These are phyloP conservation scores for Paraleonurus japonicus DNA, from an alignment of 257 asterid genomes.

Conservation along the genomic window DNA sequence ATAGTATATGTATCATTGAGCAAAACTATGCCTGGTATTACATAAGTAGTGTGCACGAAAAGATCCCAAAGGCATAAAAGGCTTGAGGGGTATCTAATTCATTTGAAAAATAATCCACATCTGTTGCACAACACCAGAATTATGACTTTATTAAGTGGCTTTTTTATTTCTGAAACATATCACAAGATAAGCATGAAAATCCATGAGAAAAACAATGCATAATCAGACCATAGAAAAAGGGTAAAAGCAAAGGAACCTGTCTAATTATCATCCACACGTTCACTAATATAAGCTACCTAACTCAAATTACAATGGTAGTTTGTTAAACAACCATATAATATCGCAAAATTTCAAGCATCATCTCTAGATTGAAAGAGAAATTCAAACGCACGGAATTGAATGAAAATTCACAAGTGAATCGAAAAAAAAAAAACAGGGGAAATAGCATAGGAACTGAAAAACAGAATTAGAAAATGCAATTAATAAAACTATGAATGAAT, in stretches of 20 bases:
- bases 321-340: not conserved
- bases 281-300: not conserved
- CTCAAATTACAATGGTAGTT: not conserved
- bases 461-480: not conserved
- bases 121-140: not conserved
- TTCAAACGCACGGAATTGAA: not conserved
- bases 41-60: not conserved
- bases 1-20: not conserved
- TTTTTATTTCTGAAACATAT: not conserved
- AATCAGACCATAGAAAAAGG: not conserved
- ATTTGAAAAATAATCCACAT: not conserved
- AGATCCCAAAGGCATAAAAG: not conserved
- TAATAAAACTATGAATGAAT: not conserved
- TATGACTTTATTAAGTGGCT: not conserved
- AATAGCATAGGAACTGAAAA: not conserved
- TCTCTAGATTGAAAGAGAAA: not conserved
- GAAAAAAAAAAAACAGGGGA: not conserved
- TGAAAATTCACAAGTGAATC: not conserved
- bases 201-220: not conserved
- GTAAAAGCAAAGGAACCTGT: not conserved
- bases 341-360: constrained; percentile 11
- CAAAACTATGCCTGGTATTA: not conserved
- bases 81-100: not conserved
- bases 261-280: not conserved
- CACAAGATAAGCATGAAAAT: not conserved